phyloP scores from a whole-genome alignment of 192 early-diverging fungal species.

The Backusella mclennaniae region DNA sequence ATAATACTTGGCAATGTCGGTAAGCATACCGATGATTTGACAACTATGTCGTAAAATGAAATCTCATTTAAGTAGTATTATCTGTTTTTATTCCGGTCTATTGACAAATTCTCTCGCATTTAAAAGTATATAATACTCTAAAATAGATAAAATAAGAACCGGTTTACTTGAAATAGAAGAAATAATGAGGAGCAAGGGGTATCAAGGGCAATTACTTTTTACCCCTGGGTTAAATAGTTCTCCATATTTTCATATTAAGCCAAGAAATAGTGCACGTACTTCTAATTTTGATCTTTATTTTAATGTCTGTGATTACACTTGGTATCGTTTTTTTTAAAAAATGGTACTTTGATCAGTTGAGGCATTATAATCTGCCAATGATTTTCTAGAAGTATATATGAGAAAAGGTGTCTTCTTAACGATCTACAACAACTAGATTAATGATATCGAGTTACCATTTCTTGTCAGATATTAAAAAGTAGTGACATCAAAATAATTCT shows the following conservation, averaged over 20 bases:
- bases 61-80: neutral
- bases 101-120: neutral
- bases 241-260: neutral
- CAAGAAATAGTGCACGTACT: neutral
- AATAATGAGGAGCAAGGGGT: neutral
- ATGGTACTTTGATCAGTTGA: neutral
- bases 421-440: neutral
- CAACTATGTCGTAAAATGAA: neutral
- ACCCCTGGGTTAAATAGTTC: neutral
- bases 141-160: neutral
- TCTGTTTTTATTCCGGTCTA: neutral
- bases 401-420: neutral
- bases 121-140: neutral
- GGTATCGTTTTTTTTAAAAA: neutral
- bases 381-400: neutral
- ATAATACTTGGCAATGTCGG: neutral
- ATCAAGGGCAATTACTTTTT: neutral
- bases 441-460: neutral
- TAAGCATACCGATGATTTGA: neutral
- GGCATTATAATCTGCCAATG: neutral
- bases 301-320: neutral
- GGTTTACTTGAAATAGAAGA: neutral
- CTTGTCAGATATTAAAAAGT: neutral
- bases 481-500: neutral
- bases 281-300: neutral